Conservation (phyloP, 148 eudicot genomes). For the Tetragonia tetragonoides region DNA sequence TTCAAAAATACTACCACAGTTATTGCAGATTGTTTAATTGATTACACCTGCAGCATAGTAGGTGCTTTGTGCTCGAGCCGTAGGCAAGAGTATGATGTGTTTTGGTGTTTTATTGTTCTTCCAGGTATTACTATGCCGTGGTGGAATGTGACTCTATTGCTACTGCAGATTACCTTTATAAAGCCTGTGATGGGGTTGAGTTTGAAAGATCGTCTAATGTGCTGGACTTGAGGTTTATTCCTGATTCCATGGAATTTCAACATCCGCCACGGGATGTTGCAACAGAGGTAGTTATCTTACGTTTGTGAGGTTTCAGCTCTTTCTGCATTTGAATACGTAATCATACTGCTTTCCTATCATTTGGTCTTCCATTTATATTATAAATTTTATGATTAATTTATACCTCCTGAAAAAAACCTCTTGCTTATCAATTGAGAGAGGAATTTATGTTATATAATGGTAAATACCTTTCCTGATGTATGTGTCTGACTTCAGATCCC, state of each 20-base stretch:
- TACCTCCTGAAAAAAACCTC: too few species aligned
- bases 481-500: constrained; percentile 50
- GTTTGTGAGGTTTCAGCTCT: background rate
- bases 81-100: background rate
- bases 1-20: background rate
- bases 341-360: background rate
- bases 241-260: constrained; percentile 84
- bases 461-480: background rate
- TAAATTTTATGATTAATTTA: background rate
- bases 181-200: constrained; percentile 83
- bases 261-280: constrained; percentile 88
- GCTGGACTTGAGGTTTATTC: constrained; percentile 91
- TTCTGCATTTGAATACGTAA: background rate
- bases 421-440: background rate
- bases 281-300: constrained; percentile 55
- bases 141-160: constrained; percentile 88
- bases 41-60: background rate
- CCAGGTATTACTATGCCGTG: constrained; percentile 92
- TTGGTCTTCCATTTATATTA: background rate
- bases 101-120: constrained; percentile 1
- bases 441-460: background rate
- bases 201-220: constrained; percentile 90
- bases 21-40: background rate
- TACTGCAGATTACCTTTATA: constrained; percentile 87
- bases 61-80: background rate